These are phyloP conservation scores for Novymonas esmeraldas DNA, from an alignment of 208 protist genomes.

Conservation along the genomic window DNA sequence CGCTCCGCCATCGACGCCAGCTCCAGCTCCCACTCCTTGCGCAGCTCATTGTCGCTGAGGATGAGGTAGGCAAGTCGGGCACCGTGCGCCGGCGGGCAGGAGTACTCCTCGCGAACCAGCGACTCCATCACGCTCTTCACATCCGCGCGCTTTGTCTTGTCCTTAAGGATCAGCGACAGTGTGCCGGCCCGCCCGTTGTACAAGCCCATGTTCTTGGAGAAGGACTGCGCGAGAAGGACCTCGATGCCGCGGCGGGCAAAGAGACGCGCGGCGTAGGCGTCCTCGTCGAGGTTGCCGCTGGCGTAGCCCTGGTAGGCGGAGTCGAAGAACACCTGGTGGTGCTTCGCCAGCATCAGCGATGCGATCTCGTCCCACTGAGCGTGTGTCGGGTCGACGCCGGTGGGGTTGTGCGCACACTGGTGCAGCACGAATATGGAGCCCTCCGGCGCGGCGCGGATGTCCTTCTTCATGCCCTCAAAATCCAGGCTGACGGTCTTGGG, in stretches of 20 bases:
- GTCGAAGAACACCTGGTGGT: slow-evolving; percentile 96
- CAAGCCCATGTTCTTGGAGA: slow-evolving; percentile 98
- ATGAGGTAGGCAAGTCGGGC: slow-evolving; percentile 94
- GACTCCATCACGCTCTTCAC: slow-evolving; percentile 79
- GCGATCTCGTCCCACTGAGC: slow-evolving; percentile 96
- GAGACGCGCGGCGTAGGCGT: slow-evolving; percentile 86
- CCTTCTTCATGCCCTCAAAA: slow-evolving; percentile 86
- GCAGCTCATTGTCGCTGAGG: slow-evolving; percentile 81
- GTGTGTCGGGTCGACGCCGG: slow-evolving; percentile 96
- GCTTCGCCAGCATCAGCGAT: slow-evolving; percentile 74
- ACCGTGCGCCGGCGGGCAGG: slow-evolving; percentile 96
- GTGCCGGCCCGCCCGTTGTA: slow-evolving; percentile 96
- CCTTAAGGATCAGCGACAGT: slow-evolving; percentile 76
- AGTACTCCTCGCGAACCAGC: slow-evolving; percentile 95
- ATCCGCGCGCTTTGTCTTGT: slow-evolving; percentile 49
- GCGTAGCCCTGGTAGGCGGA: slow-evolving; percentile 97
- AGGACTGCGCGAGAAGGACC: slow-evolving; percentile 94
- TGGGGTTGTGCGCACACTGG: slow-evolving; percentile 99
- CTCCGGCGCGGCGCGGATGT: slow-evolving; percentile 71
- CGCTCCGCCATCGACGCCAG: slow-evolving; percentile 87
- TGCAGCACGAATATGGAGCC: slow-evolving; percentile 96
- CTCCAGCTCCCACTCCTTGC: slow-evolving; percentile 91
- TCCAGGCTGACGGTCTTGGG: slow-evolving; percentile 64
- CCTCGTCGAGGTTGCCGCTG: slow-evolving; percentile 95
- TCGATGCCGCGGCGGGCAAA: slow-evolving; percentile 86